Conservation (phyloP, 2,329 filamentous ascomycete genomes). For the Rutstroemia sydowiana region DNA sequence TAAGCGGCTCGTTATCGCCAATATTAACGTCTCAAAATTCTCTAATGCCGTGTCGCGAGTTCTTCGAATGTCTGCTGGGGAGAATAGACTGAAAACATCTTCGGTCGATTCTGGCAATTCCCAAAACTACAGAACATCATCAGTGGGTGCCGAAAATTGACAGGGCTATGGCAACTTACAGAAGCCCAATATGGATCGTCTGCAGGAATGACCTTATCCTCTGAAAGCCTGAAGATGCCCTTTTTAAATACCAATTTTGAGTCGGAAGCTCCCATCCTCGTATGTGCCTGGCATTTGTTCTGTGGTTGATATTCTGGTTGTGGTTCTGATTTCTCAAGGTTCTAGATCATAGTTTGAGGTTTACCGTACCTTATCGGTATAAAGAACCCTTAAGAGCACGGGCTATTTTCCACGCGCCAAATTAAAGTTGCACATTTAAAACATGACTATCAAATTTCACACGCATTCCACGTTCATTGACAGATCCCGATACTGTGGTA, state of each 20-base stretch:
- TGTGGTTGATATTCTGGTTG: conserved; percentile 5
- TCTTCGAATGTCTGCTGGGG: conserved; percentile 77
- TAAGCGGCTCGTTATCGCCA: conserved; percentile 75
- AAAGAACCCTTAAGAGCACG: too few species aligned
- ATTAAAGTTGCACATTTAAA: neutral
- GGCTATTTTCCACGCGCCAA: conserved; percentile 7
- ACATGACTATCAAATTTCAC: neutral
- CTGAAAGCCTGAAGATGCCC: conserved; percentile 93
- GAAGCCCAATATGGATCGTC: conserved; percentile 91
- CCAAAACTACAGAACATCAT: conserved; percentile 68
- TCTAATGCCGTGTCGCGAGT: conserved; percentile 77
- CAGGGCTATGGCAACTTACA: conserved; percentile 44
- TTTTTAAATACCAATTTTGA: conserved; percentile 99
- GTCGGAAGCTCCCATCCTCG: conserved; percentile 87
- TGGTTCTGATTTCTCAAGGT: conserved; percentile 7
- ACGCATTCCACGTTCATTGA: neutral
- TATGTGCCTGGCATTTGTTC: conserved; percentile 22
- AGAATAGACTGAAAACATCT: conserved; percentile 95
- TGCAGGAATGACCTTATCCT: conserved; percentile 77
- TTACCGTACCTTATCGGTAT: neutral
- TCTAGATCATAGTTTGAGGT: conserved; percentile 3
- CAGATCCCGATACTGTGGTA: too few species aligned
- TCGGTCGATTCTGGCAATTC: conserved; percentile 91
- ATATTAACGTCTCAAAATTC: conserved; percentile 83
- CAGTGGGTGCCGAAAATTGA: conserved; percentile 11